Conservation (phyloP, 257 asterid genomes). For the Solanum virginianum region DNA sequence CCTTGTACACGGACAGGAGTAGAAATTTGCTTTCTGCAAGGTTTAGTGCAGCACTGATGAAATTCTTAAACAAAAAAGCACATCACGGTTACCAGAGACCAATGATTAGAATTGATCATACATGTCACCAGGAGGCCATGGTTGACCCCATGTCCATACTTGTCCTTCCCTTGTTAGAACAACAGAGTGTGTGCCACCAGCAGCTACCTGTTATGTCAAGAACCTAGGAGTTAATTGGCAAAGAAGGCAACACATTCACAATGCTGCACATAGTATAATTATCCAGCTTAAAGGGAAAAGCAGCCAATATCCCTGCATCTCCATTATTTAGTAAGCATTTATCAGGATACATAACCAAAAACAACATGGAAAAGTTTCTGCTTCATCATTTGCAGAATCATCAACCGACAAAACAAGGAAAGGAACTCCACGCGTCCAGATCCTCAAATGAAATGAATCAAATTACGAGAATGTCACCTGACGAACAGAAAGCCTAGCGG, state of each 20-base stretch:
- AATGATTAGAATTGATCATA: conserved; percentile 12
- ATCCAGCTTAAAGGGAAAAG: not conserved
- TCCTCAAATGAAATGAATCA: not conserved
- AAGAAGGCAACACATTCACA: not conserved
- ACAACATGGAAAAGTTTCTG: not conserved
- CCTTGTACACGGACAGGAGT: conserved; percentile 96
- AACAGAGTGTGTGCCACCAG: conserved; percentile 98
- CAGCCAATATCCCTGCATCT: not conserved
- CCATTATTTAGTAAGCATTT: not conserved
- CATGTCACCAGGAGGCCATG: conserved; percentile 99
- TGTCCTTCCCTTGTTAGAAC: conserved; percentile 92
- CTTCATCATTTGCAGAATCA: not conserved
- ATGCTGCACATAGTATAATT: not conserved
- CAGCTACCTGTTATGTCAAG: conserved; percentile 70
- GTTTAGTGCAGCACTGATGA: not conserved
- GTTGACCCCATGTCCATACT: conserved; percentile 99
- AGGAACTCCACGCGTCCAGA: not conserved
- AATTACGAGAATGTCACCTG: conserved; percentile 41
- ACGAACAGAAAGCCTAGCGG: conserved; percentile 80
- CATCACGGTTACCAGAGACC: not conserved
- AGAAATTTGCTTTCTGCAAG: conserved; percentile 83
- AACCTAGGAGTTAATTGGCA: not conserved
- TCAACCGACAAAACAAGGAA: not conserved
- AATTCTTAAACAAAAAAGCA: not conserved
- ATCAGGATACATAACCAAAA: not conserved